phyloP scores from a whole-genome alignment of 345 rosid species.

The thale cress (Arabidopsis thaliana) region DNA sequence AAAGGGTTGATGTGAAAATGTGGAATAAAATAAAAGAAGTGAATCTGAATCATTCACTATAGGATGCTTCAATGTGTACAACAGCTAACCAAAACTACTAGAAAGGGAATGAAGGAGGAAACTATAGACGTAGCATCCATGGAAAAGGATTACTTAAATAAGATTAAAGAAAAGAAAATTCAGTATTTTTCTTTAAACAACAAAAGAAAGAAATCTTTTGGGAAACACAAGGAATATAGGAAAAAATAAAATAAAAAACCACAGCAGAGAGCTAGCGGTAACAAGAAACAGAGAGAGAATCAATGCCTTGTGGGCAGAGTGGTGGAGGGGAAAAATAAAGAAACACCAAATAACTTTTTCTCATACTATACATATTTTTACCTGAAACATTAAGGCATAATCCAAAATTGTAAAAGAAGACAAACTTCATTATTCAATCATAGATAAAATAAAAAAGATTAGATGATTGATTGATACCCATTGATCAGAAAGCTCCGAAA shows the following conservation, averaged over 20 bases:
- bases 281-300: slow-evolving; percentile 50
- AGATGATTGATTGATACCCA: slow-evolving; percentile 70
- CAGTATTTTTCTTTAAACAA: not conserved
- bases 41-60: slow-evolving; percentile 56
- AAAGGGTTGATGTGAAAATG: slow-evolving; percentile 47
- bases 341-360: slow-evolving; percentile 16
- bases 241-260: slow-evolving; percentile 39
- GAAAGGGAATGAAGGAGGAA: slow-evolving; percentile 44
- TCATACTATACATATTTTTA: slow-evolving; percentile 45
- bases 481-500: slow-evolving; percentile 48
- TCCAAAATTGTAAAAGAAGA: slow-evolving; percentile 53
- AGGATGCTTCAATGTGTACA: slow-evolving; percentile 50
- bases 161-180: slow-evolving; percentile 27
- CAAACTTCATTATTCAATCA: slow-evolving; percentile 54
- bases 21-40: slow-evolving; percentile 55
- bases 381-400: slow-evolving; percentile 63
- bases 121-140: slow-evolving; percentile 52
- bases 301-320: slow-evolving; percentile 64
- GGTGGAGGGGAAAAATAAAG: slow-evolving; percentile 56
- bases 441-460: slow-evolving; percentile 34
- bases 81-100: slow-evolving; percentile 57
- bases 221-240: slow-evolving; percentile 39
- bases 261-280: slow-evolving; percentile 37
- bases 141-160: slow-evolving; percentile 52
- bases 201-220: slow-evolving; percentile 60